Evolutionary conservation across 495 filamentous ascomycete species (phyloP).

Genomic region (Tetracladium setigerum): DNA sequence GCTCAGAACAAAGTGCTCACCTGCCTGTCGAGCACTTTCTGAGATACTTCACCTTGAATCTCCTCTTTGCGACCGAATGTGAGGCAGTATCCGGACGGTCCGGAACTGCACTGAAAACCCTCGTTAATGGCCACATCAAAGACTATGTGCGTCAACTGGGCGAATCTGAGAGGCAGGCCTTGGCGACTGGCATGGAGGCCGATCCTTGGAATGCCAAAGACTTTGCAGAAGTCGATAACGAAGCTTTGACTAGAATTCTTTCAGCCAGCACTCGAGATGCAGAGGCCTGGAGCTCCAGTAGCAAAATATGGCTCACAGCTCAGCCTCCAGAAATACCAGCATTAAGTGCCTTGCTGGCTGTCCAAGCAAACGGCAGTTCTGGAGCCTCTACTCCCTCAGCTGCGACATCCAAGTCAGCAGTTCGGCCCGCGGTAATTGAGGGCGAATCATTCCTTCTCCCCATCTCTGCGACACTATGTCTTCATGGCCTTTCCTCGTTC

Average conservation of each 20-base stretch:
- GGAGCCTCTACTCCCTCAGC: conserved; percentile 21
- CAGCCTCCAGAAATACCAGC: background rate
- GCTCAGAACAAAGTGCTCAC: conserved; percentile 73
- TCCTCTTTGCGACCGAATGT: conserved; percentile 93
- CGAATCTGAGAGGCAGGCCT: conserved; percentile 65
- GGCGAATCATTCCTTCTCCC: conserved; percentile 81
- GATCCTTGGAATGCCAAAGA: conserved; percentile 89
- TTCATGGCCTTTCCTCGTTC: conserved; percentile 74
- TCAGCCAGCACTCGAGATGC: conserved; percentile 75
- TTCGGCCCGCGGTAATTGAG: conserved; percentile 70
- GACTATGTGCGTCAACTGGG: conserved; percentile 76
- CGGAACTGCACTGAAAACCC: conserved; percentile 73
- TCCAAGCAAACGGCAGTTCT: conserved; percentile 20
- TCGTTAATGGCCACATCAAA: conserved; percentile 86
- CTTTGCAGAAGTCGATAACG: conserved; percentile 61
- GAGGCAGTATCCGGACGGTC: conserved; percentile 89
- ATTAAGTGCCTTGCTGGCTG: background rate
- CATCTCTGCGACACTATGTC: conserved; percentile 67
- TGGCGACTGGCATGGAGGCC: conserved; percentile 79
- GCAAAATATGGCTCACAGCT: conserved; percentile 59
- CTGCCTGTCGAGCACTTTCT: conserved; percentile 74
- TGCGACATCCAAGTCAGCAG: conserved; percentile 50
- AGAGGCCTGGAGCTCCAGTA: conserved; percentile 60
- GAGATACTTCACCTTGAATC: conserved; percentile 87
- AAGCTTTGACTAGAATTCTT: conserved; percentile 58